Evolutionary conservation across 257 asterid genomes (phyloP).

Genomic region (Voacanga thouarsii): DNA sequence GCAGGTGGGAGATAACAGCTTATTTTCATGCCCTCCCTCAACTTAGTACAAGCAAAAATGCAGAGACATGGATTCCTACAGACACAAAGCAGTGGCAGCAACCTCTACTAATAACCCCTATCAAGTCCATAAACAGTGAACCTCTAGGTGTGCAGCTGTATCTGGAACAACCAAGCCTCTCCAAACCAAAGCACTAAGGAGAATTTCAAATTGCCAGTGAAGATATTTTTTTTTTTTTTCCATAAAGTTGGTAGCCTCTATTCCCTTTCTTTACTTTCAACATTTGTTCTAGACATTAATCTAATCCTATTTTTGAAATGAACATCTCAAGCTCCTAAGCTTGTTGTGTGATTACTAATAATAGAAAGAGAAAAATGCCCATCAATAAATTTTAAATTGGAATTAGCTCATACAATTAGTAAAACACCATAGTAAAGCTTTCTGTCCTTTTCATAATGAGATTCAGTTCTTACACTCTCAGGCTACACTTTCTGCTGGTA

Average conservation of each 20-base stretch:
- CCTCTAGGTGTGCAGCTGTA: slow-evolving; percentile 84
- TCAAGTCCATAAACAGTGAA: slow-evolving; percentile 81
- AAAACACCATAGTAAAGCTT: not conserved
- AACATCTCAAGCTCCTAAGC: not conserved
- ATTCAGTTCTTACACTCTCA: not conserved
- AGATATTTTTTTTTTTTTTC: not conserved
- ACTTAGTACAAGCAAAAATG: no score
- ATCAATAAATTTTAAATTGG: not conserved
- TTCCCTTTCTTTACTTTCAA: not conserved
- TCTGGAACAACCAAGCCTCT: slow-evolving; percentile 61
- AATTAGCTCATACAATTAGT: not conserved
- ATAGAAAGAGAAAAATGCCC: not conserved
- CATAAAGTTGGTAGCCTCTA: not conserved
- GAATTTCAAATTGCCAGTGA: not conserved
- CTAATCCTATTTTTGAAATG: not conserved
- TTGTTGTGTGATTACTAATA: not conserved
- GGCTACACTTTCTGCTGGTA: no score
- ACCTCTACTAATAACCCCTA: slow-evolving; percentile 66
- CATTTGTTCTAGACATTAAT: not conserved
- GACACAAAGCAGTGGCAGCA: slow-evolving; percentile 84
- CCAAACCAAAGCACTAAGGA: slow-evolving; percentile 34
- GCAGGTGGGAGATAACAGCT: no score
- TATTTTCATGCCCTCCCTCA: no score
- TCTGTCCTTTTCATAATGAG: not conserved
- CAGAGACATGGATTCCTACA: slow-evolving; percentile 88